Evolutionary conservation across 139 green algal genomes (phyloP).

Genomic region (Picochlorum sp.): DNA sequence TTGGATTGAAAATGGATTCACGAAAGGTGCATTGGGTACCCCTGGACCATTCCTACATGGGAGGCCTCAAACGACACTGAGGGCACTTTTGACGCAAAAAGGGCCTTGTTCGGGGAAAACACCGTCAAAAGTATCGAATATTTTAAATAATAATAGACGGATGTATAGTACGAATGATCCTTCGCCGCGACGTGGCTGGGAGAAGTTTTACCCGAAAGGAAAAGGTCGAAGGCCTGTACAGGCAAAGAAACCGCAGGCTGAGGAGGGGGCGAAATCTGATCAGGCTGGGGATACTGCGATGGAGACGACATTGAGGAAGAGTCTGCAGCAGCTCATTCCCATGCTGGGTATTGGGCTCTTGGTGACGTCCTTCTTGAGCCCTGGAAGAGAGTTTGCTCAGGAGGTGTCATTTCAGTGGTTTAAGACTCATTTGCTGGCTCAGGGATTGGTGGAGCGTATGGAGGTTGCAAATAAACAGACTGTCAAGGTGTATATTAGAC

Average conservation of each 20-base stretch:
- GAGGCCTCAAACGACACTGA: no score
- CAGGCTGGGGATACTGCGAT: constrained; percentile 13
- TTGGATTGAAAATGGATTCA: no score
- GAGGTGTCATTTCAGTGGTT: constrained; percentile 91
- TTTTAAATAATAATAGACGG: constrained; percentile 1
- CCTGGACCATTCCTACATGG: no score
- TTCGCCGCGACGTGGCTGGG: constrained; percentile 18
- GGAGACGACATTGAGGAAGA: constrained; percentile 1
- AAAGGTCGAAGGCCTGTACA: constrained; percentile 17
- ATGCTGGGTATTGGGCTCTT: constrained; percentile 16
- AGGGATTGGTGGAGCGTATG: constrained; percentile 68
- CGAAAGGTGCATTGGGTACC: no score
- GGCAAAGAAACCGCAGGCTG: constrained; percentile 20
- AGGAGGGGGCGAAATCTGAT: neutral
- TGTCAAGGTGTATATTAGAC: constrained; percentile 61
- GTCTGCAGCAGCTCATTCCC: constrained; percentile 20
- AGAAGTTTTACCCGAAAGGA: constrained; percentile 51
- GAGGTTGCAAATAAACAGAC: constrained; percentile 90
- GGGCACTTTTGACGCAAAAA: no score
- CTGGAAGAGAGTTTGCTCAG: constrained; percentile 34
- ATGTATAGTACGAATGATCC: constrained; percentile 29
- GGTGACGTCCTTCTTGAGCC: constrained; percentile 18
- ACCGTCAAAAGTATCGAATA: no score
- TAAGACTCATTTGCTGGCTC: constrained; percentile 72
- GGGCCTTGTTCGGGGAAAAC: no score